These are phyloP conservation scores for Nothophaeocryptopus gaeumannii DNA, from an alignment of 2,329 filamentous ascomycete genomes.

Conservation along the genomic window DNA sequence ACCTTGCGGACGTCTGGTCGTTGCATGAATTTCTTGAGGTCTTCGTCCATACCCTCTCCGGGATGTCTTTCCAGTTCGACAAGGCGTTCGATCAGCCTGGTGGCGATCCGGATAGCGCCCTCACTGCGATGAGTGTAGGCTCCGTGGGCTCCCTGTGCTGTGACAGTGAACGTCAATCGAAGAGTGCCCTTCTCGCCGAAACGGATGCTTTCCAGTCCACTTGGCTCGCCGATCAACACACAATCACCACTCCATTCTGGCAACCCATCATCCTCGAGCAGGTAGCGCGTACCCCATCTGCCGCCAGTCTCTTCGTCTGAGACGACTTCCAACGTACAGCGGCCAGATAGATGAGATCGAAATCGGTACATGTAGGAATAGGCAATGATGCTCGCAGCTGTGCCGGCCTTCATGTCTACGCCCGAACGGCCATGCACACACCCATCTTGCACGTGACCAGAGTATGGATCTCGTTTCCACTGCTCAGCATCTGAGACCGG, in stretches of 20 bases:
- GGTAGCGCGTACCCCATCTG: constrained; percentile 37
- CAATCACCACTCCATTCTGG: constrained; percentile 39
- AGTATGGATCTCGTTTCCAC: constrained; percentile 41
- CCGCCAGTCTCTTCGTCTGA: constrained; percentile 44
- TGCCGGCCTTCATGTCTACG: constrained; percentile 48
- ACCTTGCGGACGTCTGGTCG: constrained; percentile 32
- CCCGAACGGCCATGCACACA: constrained; percentile 40
- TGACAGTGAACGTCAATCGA: constrained; percentile 38
- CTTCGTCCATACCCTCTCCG: constrained; percentile 27
- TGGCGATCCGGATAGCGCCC: constrained; percentile 39
- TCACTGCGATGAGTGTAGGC: constrained; percentile 42
- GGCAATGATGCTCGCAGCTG: constrained; percentile 41
- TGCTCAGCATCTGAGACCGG: constrained; percentile 35
- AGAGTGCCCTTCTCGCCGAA: constrained; percentile 46
- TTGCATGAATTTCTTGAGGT: constrained; percentile 32
- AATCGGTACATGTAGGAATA: constrained; percentile 34
- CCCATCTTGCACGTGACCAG: constrained; percentile 35
- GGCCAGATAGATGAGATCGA: constrained; percentile 15
- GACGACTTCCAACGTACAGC: constrained; percentile 33
- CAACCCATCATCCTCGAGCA: constrained; percentile 34
- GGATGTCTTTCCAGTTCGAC: constrained; percentile 32
- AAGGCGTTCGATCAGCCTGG: constrained; percentile 32
- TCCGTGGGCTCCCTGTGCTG: constrained; percentile 38
- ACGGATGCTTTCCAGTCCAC: constrained; percentile 39
- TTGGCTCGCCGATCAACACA: constrained; percentile 42